phyloP scores from a whole-genome alignment of 805 yeast genomes.

The Isabelozyma pseudorhagii region DNA sequence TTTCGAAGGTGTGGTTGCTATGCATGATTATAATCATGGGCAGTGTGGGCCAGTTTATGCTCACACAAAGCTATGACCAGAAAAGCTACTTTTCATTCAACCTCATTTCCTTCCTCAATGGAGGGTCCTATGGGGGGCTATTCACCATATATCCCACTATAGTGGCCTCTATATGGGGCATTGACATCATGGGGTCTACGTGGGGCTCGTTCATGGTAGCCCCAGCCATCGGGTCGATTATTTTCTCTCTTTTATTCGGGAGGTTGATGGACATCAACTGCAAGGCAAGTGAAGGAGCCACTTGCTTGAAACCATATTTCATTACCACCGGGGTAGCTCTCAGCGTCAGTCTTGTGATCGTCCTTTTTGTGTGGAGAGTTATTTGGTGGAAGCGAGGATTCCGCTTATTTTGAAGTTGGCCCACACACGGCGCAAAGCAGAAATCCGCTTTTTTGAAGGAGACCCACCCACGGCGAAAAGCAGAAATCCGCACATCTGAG shows the following conservation, averaged over 20 bases:
- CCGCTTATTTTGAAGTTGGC: constrained; percentile 1
- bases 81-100: constrained; percentile 15
- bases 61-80: constrained; percentile 3
- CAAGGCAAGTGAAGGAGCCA: constrained; percentile 4
- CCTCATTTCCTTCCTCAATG: constrained; percentile 49
- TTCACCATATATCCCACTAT: constrained; percentile 87
- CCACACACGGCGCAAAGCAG: no score
- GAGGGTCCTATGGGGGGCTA: constrained; percentile 75
- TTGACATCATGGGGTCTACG: constrained; percentile 82
- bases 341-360: constrained; percentile 19
- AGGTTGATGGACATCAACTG: constrained; percentile 49
- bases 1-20: constrained; percentile 34
- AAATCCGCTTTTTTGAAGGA: constrained; percentile 4
- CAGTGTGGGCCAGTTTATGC: constrained; percentile 24
- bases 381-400: constrained; percentile 30
- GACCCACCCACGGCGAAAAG: no score
- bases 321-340: constrained; percentile 21
- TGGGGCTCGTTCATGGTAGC: constrained; percentile 91
- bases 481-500: no score
- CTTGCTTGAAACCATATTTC: constrained; percentile 27
- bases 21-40: constrained; percentile 25
- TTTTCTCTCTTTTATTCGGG: constrained; percentile 72
- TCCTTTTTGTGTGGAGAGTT: constrained; percentile 24
- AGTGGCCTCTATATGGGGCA: constrained; percentile 82
- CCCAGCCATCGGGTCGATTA: constrained; percentile 77